phyloP scores from a whole-genome alignment of 768 basidiomycete species.

The Brasilioporus rufonigricans region DNA sequence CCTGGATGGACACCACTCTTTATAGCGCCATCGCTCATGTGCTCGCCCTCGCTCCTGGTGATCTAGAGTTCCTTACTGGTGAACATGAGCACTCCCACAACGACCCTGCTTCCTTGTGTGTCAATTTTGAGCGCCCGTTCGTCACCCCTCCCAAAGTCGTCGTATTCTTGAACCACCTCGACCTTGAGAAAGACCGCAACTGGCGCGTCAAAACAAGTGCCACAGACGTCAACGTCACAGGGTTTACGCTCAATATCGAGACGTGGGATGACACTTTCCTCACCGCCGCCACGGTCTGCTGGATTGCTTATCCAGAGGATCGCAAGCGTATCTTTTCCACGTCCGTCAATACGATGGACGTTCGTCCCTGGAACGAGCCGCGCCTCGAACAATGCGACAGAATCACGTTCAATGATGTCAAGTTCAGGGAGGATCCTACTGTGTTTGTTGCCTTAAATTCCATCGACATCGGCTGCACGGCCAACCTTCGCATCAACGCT shows the following conservation, averaged over 20 bases:
- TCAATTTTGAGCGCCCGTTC: constrained; percentile 1
- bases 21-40: neutral
- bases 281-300: neutral
- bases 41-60: neutral
- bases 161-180: neutral
- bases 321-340: constrained; percentile 17
- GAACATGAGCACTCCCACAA: neutral
- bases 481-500: constrained; percentile 10
- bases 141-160: neutral
- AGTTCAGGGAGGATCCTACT: constrained; percentile 11
- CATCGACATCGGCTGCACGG: constrained; percentile 8
- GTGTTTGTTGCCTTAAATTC: constrained; percentile 21
- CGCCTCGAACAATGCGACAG: neutral
- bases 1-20: neutral
- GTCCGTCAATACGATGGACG: constrained; percentile 10
- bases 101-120: neutral
- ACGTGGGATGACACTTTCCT: constrained; percentile 11
- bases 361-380: neutral
- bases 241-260: constrained; percentile 15
- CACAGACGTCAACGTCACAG: constrained; percentile 7
- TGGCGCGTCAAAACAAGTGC: constrained; percentile 3
- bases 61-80: constrained; percentile 14
- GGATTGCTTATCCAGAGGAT: constrained; percentile 23
- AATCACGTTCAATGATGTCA: constrained; percentile 1
- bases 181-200: neutral